Base-by-base conservation (phyloP, 805 yeast genomes). In the Starmerella vitae region DNA sequence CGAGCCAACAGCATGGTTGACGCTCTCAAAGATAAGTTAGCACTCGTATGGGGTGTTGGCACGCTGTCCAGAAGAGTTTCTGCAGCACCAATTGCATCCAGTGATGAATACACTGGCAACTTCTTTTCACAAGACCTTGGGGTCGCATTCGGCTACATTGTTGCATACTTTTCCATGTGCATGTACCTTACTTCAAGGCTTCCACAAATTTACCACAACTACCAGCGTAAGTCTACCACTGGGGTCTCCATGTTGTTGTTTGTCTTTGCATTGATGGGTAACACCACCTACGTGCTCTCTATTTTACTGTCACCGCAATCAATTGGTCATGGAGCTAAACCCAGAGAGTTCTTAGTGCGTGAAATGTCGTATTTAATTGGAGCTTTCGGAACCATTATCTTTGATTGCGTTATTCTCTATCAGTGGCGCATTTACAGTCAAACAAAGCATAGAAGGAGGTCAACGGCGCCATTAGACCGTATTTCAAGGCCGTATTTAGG, bases 331-430 rank as follows among this genome's bases (percentile, higher is more conserved):
- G 50, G 50, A n/a, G 54, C 60, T 13, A 31, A 43, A 31, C 33
- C 35, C n/a, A 60, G 57, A 1, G 60, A 48, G 6, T 86, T 80
- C 53, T 58, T 84, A 20, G 47, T 62, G 47, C 75, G 72, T 34
- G 94, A 85, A 51, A 55, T 83, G 38, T 94, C 96, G 0, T 86
- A 77, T 53, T 66, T 88, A 24, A 52, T 84, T 20, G 95, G 96
- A 1, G 76, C 91, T 47, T 70, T 83, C 0, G 95, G 96, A 6
- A 85, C 96, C 0, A 69, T 85, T 15, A 48, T 74, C 3, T 84
- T 86, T 57, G 96, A 86, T 56, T 44, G 75, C 28, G 60, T 72
- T 19, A 62, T 64, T 28, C 50, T 64, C 27, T 36, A 38, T 27
- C 68, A 64, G 43, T 43, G 42, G 43, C 36, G 25, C 17, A 40